A percentile compares a stretch with the other conserved stretches of the same genome.
These are phyloP conservation scores for Macrotyloma uniflorum DNA, from an alignment of 306 rosid genomes.

Conservation along the genomic window DNA sequence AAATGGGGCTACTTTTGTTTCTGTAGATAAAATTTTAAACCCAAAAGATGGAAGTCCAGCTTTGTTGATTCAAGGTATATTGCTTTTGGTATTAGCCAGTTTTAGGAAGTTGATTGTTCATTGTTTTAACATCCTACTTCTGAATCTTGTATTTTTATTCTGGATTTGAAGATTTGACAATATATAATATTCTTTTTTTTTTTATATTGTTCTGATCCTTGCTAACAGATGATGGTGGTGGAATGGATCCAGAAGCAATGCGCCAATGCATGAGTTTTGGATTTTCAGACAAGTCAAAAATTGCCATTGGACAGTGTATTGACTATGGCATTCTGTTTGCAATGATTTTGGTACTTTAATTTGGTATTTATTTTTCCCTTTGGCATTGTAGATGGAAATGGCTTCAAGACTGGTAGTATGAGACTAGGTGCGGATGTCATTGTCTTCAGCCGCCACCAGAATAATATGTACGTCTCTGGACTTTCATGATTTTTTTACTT, in stretches of 20 bases:
- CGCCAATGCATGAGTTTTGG: slow-evolving; percentile 85
- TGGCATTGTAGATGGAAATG: slow-evolving; percentile 86
- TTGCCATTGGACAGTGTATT: slow-evolving; percentile 79
- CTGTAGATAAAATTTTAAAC: slow-evolving; percentile 67
- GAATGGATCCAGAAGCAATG: slow-evolving; percentile 81
- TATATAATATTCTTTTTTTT: not conserved
- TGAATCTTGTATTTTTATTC: not conserved
- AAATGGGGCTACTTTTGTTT: slow-evolving; percentile 85
- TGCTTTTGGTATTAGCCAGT: slow-evolving; percentile 9
- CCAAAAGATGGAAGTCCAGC: slow-evolving; percentile 81
- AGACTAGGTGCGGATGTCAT: slow-evolving; percentile 86
- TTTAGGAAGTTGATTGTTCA: slow-evolving; percentile 9
- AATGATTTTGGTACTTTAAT: slow-evolving; percentile 17
- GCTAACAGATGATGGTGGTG: slow-evolving; percentile 74
- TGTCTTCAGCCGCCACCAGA: slow-evolving; percentile 65
- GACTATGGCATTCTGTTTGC: slow-evolving; percentile 22
- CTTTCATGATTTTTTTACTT: not conserved
- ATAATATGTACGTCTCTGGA: slow-evolving; percentile 51
- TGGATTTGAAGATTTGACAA: not conserved
- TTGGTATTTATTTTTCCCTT: slow-evolving; percentile 44
- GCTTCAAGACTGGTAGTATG: slow-evolving; percentile 90
- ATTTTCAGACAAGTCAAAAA: slow-evolving; percentile 65
- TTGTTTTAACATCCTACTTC: not conserved
- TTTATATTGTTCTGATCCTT: slow-evolving; percentile 27
- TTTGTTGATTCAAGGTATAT: slow-evolving; percentile 81